Evolutionary conservation across 768 basidiomycete species (phyloP), one percentile per base, ranked within the genome.

Genomic region (Amanita rimosa): DNA sequence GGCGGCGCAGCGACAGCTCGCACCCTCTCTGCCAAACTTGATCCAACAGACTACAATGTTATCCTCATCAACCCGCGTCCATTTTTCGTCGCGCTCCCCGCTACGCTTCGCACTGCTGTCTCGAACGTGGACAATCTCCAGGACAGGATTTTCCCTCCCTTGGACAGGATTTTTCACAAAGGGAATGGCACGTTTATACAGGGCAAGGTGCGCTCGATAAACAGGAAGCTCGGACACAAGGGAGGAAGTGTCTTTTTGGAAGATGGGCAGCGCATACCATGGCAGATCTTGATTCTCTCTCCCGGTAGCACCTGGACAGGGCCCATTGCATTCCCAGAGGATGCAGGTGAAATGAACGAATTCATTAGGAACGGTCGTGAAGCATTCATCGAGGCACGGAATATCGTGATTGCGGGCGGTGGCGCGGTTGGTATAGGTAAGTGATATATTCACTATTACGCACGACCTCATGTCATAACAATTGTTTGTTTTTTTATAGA

Each of bases 231-330:
- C 13, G 48, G 56, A 7, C 51, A 54, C 7, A 56, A 48, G 3
- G 70, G 73, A 7, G 76, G 78, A 0, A 46, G 56, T 1, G 68
- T 81, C 9, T 54, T 71, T 4, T 65, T 83, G n/a, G 64, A 65
- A 10, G 60, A 62, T 52, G 76, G 73, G 14, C 67, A 75, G 40
- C 54, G 58, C 29, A 49, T 82, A 11, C 49, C 59, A 3, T 82
- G 75, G 54, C 67, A 72, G 16, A 62, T 70, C 14, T 70, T 83
- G 44, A 69, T 80, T 13, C 60, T 83, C 36, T 73, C 76, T 0
- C 67, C 79, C 0, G 81, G 79, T 0, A 67, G 67, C 13, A 58
- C 51, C 5, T 82, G 74, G 74, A 61, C 57, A 14, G 76, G 72
- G 0, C 58, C 64, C 2, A 44, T 70, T 7, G 53, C 59, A 2